Evolutionary conservation across 2,329 filamentous ascomycete species (phyloP), one percentile per base, ranked within the genome.

Genomic region (Akanthomyces dipterigenus): DNA sequence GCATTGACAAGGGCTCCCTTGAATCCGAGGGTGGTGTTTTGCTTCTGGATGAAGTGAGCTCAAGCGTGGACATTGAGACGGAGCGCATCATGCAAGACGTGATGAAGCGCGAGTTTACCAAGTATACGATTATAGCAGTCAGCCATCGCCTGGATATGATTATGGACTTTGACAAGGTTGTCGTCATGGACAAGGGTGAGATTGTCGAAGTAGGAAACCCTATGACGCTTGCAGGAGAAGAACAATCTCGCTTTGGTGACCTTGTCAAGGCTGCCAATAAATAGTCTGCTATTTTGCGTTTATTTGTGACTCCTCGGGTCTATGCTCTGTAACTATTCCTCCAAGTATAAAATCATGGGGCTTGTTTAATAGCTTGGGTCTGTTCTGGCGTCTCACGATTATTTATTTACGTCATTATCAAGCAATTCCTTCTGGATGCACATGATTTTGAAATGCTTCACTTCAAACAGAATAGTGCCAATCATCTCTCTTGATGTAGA

Each of bases 11-110:
- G n/a, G 22, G 51, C 6, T 20, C 49, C 9, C 24, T n/a, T 6
- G 34, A 53, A 12, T 11, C 43, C 12, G 56, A 43, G 22, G 55
- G 61, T n/a, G 40, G 50, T 8, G n/a, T 63, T 8, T 16, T 63
- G 31, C 49, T 63, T 16, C 43, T 62, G 1, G 62, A 63, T 14
- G 60, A 63, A 14, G 54, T 57, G 14, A 63, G 40, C 11, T 50
- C 54, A 12, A 55, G 16, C 12, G 55, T 62, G 2, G 62, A 63
- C 24, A 31, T 38, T 3, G 54, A 53, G 11, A 63, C 62, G 24
- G 62, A 63, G 48, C 57, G 48, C 12, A 34, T 38, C 31, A 56
- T 61, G 20, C 50, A 48, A 16, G 22, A 61, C 16, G 45, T 63
- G 3, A 26, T 63, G 11, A 34, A 38, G 40, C 26, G 20, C 4